These are phyloP conservation scores for Euphrasia confusa DNA, from an alignment of 257 asterid genomes.

Conservation along the genomic window DNA sequence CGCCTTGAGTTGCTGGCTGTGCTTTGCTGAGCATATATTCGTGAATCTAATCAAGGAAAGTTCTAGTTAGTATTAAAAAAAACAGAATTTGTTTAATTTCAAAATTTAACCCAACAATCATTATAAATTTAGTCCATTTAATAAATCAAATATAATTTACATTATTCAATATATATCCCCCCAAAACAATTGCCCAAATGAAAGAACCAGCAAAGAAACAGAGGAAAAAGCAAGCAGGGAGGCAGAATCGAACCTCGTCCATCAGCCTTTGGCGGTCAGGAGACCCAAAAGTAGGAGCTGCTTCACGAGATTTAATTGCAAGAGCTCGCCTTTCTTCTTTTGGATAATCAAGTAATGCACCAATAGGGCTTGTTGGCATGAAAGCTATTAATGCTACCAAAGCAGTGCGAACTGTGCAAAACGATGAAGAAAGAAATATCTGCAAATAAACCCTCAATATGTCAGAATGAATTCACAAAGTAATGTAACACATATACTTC, in stretches of 20 bases:
- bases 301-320: conserved; percentile 69
- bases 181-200: not conserved
- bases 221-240: not conserved
- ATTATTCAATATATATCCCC: not conserved
- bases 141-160: not conserved
- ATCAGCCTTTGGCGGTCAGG: conserved; percentile 74
- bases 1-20: conserved; percentile 43
- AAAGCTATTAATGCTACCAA: no score
- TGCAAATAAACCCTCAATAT: no score
- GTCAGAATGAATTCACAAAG: no score
- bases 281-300: conserved; percentile 61
- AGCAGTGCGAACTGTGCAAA: no score
- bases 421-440: no score
- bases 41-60: conserved; percentile 47
- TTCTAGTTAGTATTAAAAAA: conserved; percentile 7
- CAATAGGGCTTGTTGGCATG: conserved; percentile 56
- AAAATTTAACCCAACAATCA: not conserved
- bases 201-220: not conserved
- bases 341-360: conserved; percentile 71
- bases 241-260: conserved; percentile 50
- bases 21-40: conserved; percentile 35
- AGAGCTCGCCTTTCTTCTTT: conserved; percentile 76
- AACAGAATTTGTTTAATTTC: not conserved
- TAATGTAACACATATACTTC: no score
- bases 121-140: not conserved